These are phyloP conservation scores for Tetradesmus lagerheimii DNA, from an alignment of 139 green algal species.

Conservation along the genomic window DNA sequence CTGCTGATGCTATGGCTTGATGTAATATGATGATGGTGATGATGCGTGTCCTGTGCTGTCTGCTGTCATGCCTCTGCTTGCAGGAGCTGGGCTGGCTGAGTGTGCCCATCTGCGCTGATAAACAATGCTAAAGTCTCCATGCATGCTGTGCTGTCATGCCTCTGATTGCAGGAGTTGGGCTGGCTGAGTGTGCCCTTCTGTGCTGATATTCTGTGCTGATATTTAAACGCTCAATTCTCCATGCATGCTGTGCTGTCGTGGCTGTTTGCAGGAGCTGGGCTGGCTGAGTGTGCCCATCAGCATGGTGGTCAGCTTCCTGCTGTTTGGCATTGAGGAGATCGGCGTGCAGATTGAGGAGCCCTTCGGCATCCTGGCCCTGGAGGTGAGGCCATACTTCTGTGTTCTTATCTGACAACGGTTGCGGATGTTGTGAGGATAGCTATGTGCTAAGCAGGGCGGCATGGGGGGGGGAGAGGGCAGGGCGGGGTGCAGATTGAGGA, in stretches of 20 bases:
- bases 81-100: constrained; percentile 51
- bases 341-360: constrained; percentile 49
- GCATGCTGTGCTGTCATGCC: too few relatives aligned
- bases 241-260: not conserved
- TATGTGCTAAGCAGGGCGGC: not conserved
- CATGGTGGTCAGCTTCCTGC: constrained; percentile 43
- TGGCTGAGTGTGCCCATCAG: constrained; percentile 50
- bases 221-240: too few relatives aligned
- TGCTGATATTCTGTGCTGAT: constrained; percentile 5
- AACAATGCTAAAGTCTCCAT: too few relatives aligned
- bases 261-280: constrained; percentile 42
- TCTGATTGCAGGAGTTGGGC: too few relatives aligned
- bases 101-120: too few relatives aligned
- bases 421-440: too few relatives aligned
- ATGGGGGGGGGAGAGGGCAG: too few relatives aligned
- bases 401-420: too few relatives aligned
- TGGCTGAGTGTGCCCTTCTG: constrained; percentile 49
- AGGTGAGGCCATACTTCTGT: constrained; percentile 32
- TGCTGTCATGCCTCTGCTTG: constrained; percentile 29
- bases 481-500: too few relatives aligned
- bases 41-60: too few relatives aligned
- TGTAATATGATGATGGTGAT: too few relatives aligned
- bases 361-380: constrained; percentile 42
- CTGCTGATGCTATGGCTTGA: too few relatives aligned
- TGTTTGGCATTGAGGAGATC: constrained; percentile 51